Conservation (phyloP, 805 yeast genomes). For the Hermanozyma aechmeae region DNA sequence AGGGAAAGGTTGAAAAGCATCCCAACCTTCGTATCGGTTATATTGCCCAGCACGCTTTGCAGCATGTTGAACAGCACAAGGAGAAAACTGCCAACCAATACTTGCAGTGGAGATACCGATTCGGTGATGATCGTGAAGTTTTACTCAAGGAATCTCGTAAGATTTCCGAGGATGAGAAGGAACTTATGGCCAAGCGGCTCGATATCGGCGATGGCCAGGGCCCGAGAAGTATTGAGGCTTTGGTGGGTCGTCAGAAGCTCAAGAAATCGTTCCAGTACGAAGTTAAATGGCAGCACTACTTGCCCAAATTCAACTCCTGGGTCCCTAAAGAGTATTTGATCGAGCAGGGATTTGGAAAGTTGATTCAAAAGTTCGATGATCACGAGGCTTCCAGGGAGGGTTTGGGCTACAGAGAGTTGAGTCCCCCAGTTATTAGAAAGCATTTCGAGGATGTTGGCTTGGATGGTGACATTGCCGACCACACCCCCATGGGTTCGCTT, state of each 20-base stretch:
- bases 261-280: constrained; percentile 97
- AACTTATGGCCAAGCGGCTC: constrained; percentile 65
- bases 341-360: constrained; percentile 40
- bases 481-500: constrained; percentile 91
- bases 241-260: constrained; percentile 94
- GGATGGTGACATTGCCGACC: constrained; percentile 97
- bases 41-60: constrained; percentile 97
- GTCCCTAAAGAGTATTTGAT: constrained; percentile 74
- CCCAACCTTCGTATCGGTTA: constrained; percentile 97
- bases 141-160: constrained; percentile 87
- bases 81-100: constrained; percentile 97
- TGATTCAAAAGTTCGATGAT: constrained; percentile 37
- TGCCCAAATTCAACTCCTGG: constrained; percentile 92
- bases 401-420: constrained; percentile 46
- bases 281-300: constrained; percentile 85
- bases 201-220: constrained; percentile 85
- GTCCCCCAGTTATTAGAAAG: constrained; percentile 86
- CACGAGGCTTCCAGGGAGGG: constrained; percentile 43
- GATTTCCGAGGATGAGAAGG: constrained; percentile 65
- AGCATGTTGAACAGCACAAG: constrained; percentile 94
- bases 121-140: constrained; percentile 98
- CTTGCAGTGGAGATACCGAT: constrained; percentile 95
- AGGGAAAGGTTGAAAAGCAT: constrained; percentile 92
- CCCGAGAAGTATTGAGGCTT: constrained; percentile 80
- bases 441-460: constrained; percentile 96